A percentile compares a stretch with the other conserved stretches of the same genome.
phyloP scores from a whole-genome alignment of 495 filamentous ascomycete species.

The Choiromyces venosus region DNA sequence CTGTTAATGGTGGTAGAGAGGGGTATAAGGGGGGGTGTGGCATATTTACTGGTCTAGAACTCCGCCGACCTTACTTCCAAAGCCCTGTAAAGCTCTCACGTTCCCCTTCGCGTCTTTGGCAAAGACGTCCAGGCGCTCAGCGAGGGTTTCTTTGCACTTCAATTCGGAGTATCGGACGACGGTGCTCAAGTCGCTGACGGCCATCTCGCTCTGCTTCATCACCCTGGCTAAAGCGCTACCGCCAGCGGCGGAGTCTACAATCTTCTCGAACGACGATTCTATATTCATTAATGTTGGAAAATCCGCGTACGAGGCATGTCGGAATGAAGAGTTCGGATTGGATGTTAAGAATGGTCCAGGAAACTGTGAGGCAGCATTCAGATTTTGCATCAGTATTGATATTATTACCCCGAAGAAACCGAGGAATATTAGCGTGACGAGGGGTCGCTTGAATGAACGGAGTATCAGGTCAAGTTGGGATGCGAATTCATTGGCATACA shows the following conservation, averaged over 20 bases:
- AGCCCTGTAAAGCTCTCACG: conserved; percentile 36
- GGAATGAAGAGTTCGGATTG: conserved; percentile 30
- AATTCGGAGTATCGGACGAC: conserved; percentile 41
- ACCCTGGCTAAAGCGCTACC: conserved; percentile 39
- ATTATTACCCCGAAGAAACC: conserved; percentile 32
- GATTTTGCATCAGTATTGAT: conserved; percentile 23
- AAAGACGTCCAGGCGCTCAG: conserved; percentile 39
- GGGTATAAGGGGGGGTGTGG: conserved; percentile 11
- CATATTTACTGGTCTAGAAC: conserved; percentile 40
- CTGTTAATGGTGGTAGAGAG: conserved; percentile 1
- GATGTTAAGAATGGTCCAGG: conserved; percentile 10
- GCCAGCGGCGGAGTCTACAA: conserved; percentile 41
- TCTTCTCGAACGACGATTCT: conserved; percentile 42
- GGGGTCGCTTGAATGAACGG: conserved; percentile 35
- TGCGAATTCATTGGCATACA: conserved; percentile 40
- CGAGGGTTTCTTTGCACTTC: conserved; percentile 41
- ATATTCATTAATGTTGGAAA: conserved; percentile 43
- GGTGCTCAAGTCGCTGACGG: conserved; percentile 39
- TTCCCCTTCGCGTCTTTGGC: conserved; percentile 39
- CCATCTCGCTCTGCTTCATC: conserved; percentile 43
- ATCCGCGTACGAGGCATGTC: conserved; percentile 34
- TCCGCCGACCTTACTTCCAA: conserved; percentile 42
- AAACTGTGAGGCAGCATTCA: conserved; percentile 7
- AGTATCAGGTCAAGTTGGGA: conserved; percentile 38
- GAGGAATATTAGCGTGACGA: conserved; percentile 36